Conservation (phyloP, 148 eudicot species). For the Cornus controversa region DNA sequence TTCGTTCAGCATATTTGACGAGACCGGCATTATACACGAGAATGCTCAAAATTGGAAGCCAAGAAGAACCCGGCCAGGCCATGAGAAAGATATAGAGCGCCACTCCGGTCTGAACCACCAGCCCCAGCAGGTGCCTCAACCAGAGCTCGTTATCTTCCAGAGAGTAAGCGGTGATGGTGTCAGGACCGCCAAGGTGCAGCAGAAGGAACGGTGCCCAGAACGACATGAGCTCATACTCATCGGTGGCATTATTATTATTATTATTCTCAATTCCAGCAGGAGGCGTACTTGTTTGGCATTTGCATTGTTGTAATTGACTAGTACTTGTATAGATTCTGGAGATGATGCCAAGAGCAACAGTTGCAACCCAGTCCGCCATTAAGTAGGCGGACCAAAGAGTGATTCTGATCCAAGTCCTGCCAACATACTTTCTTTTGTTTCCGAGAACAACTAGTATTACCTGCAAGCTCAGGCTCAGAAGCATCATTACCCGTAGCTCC, state of each 20-base stretch:
- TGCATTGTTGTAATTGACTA: conserved; percentile 8
- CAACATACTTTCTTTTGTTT: conserved; percentile 24
- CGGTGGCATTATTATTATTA: too few species aligned
- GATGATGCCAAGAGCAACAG: conserved; percentile 31
- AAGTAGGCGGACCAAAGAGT: conserved; percentile 36
- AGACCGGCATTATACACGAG: conserved; percentile 33
- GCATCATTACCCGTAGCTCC: conserved; percentile 33
- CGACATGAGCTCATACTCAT: conserved; percentile 14
- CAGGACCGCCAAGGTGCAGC: conserved; percentile 40
- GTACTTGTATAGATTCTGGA: not conserved
- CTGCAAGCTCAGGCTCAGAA: conserved; percentile 38
- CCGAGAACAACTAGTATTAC: conserved; percentile 28
- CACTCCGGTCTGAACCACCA: conserved; percentile 25
- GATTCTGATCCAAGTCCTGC: conserved; percentile 23
- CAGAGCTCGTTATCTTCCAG: conserved; percentile 47
- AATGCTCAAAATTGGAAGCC: conserved; percentile 24
- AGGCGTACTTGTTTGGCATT: not conserved
- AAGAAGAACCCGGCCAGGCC: conserved; percentile 28
- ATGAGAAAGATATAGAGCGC: conserved; percentile 32
- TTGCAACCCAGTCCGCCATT: conserved; percentile 34
- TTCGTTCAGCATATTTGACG: conserved; percentile 45
- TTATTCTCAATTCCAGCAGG: not conserved
- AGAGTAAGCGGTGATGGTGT: conserved; percentile 33
- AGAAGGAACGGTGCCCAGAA: conserved; percentile 41
- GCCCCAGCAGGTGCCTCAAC: conserved; percentile 41